Evolutionary conservation across 2,329 filamentous ascomycete species (phyloP).

Genomic region (Neurospora sp.): DNA sequence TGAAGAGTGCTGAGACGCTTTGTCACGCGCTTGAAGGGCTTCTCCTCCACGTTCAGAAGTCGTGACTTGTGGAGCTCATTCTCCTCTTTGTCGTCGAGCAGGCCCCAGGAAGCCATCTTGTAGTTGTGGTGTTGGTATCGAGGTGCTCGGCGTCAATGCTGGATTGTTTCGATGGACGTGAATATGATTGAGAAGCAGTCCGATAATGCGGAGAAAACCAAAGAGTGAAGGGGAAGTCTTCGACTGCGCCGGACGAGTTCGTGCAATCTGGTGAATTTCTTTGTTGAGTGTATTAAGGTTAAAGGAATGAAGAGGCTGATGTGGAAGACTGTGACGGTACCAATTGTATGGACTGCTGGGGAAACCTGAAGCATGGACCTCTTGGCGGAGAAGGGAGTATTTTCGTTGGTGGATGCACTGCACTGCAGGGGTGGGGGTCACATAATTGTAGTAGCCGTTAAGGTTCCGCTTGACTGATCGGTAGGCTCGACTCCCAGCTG

Average conservation of each 20-base stretch:
- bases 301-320: not conserved
- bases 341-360: not conserved
- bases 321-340: not conserved
- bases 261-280: not conserved
- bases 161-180: not conserved
- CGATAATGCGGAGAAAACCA: not conserved
- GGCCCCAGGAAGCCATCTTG: conserved; percentile 44
- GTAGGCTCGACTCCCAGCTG: not conserved
- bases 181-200: not conserved
- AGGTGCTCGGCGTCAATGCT: not conserved
- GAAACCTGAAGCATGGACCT: not conserved
- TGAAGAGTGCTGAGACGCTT: conserved; percentile 65
- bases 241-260: not conserved
- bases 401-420: not conserved
- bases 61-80: conserved; percentile 80
- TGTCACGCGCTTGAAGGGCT: conserved; percentile 80
- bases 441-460: not conserved
- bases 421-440: not conserved
- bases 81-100: conserved; percentile 67
- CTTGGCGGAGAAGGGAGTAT: not conserved
- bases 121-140: not conserved
- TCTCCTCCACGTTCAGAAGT: conserved; percentile 82
- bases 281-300: not conserved
- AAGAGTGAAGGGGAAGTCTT: not conserved
- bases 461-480: not conserved